Evolutionary conservation across 805 yeast species (phyloP).

Genomic region (Candida easanensis): DNA sequence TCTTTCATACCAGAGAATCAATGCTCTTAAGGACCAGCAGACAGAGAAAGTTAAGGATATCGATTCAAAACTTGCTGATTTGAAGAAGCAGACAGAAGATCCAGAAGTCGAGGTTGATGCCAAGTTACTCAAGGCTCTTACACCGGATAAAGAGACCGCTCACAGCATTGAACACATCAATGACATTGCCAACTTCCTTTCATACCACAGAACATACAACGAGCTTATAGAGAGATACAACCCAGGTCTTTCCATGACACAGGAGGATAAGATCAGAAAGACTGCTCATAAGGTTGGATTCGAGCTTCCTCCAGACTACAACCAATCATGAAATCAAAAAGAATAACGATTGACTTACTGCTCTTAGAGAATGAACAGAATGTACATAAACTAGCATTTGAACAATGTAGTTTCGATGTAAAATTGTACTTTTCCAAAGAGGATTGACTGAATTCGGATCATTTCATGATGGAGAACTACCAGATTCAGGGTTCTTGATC

Average conservation of each 20-base stretch:
- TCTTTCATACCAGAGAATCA: constrained; percentile 25
- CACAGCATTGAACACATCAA: constrained; percentile 39
- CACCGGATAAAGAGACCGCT: constrained; percentile 13
- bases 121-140: constrained; percentile 13
- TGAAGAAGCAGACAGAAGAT: constrained; percentile 19
- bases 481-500: no score
- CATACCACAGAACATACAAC: constrained; percentile 72
- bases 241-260: constrained; percentile 76
- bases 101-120: constrained; percentile 19
- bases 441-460: no score
- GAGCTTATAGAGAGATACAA: constrained; percentile 83
- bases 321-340: neutral
- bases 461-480: no score
- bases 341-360: no score
- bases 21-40: constrained; percentile 24
- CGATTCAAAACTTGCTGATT: constrained; percentile 17
- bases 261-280: constrained; percentile 70
- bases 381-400: no score
- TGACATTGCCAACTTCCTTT: constrained; percentile 63
- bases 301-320: constrained; percentile 44
- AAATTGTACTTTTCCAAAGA: no score
- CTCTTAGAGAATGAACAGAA: no score
- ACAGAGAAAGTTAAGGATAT: constrained; percentile 20
- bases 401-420: no score
- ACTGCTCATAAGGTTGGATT: constrained; percentile 92